Base-by-base conservation (phyloP, 352 stramenopile species). In the Phytophthora cajani region DNA sequence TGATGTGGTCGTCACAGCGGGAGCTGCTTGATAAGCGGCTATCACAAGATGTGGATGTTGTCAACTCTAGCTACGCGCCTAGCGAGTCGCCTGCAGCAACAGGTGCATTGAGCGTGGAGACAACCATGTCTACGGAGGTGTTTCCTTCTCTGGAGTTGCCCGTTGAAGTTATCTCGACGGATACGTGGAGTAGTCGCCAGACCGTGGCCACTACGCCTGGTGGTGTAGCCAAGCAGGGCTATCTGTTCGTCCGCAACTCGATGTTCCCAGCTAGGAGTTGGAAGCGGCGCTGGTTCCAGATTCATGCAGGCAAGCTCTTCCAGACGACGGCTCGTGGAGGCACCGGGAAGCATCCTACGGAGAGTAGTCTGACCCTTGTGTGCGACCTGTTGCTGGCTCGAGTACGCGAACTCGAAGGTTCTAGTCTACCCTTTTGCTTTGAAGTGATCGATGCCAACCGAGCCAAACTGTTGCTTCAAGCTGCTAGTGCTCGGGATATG, bases 241-340 rank as follows among this genome's bases (percentile, higher is more conserved):
- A 93, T 71, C 64, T 96, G 16, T 94, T 96, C 33, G 79, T 95
- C n/a, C 89, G 89, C 47, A 94, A 91, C 64, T 79, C 86, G 4
- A 80, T 94, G 62, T 96, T 96, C 69, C 87, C 89, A 36, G 78
- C 87, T 6, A 79, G 88, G 23, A 95, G 84, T 58, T 96, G 87
- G 87, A 96, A 96, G 67, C 82, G 89, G 12, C 80, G 85, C 4
- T 96, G 89, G 89, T 96, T 94, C 70, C 85, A 96, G 59, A 96
- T 96, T 64, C 86, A 95, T 77, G 82, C 76, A 9, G 87, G 89
- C 21, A 96, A 96, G 54, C 71, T 96, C 32, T 96, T 94, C 30
- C 87, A 93, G 42, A 93, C 85, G 40, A 72, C 74, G 2, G 71
- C 58, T 7, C 73, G 75, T 23, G 56, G 58, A 50, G 67, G 73